These are phyloP conservation scores for Ailanthus altissimus DNA, from an alignment of 345 rosid species.

Conservation along the genomic window DNA sequence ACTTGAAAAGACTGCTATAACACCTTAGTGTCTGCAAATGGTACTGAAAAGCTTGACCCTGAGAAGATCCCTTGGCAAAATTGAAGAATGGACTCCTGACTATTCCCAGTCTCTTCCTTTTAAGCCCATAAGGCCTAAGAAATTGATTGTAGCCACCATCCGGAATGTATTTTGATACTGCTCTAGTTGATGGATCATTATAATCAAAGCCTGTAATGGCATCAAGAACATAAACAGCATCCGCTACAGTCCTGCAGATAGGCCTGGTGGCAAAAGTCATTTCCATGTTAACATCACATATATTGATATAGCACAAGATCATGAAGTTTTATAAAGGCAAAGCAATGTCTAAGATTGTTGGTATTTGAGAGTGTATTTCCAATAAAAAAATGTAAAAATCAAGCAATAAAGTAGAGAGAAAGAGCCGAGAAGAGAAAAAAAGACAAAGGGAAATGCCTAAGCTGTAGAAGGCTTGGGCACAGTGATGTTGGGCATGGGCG, in stretches of 20 bases:
- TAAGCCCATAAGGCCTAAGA: slow-evolving; percentile 35
- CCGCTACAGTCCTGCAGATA: slow-evolving; percentile 58
- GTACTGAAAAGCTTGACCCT: slow-evolving; percentile 20
- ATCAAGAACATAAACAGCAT: slow-evolving; percentile 62
- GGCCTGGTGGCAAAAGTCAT: slow-evolving; percentile 40
- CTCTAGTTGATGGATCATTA: slow-evolving; percentile 47
- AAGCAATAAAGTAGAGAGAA: too few relatives aligned
- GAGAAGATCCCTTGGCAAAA: background rate
- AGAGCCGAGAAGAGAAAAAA: too few relatives aligned
- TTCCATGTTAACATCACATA: background rate
- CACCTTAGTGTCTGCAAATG: slow-evolving; percentile 39
- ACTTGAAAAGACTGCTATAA: background rate
- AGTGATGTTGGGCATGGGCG: too few relatives aligned
- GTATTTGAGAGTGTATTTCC: too few relatives aligned
- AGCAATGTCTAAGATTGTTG: too few relatives aligned
- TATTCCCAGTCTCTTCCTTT: slow-evolving; percentile 42
- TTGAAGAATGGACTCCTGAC: slow-evolving; percentile 31
- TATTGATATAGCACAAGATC: background rate
- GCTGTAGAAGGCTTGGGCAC: too few relatives aligned
- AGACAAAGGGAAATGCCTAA: too few relatives aligned
- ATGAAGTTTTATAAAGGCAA: background rate
- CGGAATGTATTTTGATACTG: slow-evolving; percentile 48
- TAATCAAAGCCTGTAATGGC: slow-evolving; percentile 56
- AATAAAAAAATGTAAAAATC: too few relatives aligned
- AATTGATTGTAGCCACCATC: slow-evolving; percentile 58